Evolutionary conservation across 2,329 filamentous ascomycete species (phyloP), one percentile per base, ranked within the genome.

Genomic region (Catunica adiposa): DNA sequence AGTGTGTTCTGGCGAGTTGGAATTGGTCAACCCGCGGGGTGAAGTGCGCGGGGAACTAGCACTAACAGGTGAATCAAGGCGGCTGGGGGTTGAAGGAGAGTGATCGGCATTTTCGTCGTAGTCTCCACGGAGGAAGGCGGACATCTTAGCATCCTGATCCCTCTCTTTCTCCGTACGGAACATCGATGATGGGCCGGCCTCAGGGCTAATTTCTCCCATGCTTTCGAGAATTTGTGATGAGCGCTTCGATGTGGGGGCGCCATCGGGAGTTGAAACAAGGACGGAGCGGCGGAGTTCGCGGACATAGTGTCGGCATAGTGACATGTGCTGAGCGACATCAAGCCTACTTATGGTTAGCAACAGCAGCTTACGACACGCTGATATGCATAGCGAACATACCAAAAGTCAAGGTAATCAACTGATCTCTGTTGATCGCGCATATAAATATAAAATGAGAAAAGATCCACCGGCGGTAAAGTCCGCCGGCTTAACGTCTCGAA

Each of bases 391-490:
- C 5, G 11, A 3, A 66, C 80, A 58, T 73, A 97, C 92, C 94
- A 98, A 70, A 98, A 98, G 67, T 98, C 92, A 44, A 98, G 74
- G 64, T 98, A 98, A 66, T 98, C 92, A 11, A 98, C 92, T 6
- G 90, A 96, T 67, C 89, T 82, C 69, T 98, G 92, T 70, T 96
- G 89, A 68, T 98, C 94, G 64, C 92, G 82, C 92, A 98, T 98
- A 71, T 95, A 98, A 64, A 98, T 98, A 71, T 98, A 98, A 73
- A 98, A 98, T 1, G 89, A 96, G 69, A 95, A 98, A 9, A 98
- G 76, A 66, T 98, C 94, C 57, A 98, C 90, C 0, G 92, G 92
- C 51, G 94, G 87, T 20, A 94, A 77, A n/a, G 92, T 98, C 61
- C 89, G 83, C 62, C 94, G 82, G 66, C 88, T 95, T 59, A 98